These are phyloP conservation scores for Larix kaempferi DNA, from an alignment of 75 land plant genomes.

Conservation along the genomic window DNA sequence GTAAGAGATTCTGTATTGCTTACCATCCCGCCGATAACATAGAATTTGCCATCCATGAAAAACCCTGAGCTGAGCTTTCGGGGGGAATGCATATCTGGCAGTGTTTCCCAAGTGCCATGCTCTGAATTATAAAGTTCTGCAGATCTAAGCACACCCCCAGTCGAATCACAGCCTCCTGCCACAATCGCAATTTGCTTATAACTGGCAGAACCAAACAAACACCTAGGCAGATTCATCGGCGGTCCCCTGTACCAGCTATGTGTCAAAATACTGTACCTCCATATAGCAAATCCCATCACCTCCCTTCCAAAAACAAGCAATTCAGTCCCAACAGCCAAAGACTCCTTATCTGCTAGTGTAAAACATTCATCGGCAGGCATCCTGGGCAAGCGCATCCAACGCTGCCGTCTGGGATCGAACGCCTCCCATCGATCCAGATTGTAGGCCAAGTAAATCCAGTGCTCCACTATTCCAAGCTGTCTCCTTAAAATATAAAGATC, in stretches of 20 bases:
- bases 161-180: constrained; percentile 49
- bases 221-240: constrained; percentile 43
- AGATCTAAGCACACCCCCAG: constrained; percentile 30
- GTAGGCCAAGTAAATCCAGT: constrained; percentile 49
- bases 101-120: constrained; percentile 27
- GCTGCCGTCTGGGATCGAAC: constrained; percentile 38
- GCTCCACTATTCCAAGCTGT: constrained; percentile 43
- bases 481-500: constrained; percentile 35
- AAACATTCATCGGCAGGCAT: constrained; percentile 60
- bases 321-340: constrained; percentile 58
- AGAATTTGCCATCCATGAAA: constrained; percentile 71
- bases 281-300: constrained; percentile 37
- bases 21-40: constrained; percentile 62
- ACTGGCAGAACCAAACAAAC: constrained; percentile 55
- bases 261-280: constrained; percentile 37
- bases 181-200: constrained; percentile 44
- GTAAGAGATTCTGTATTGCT: constrained; percentile 30
- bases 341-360: constrained; percentile 51
- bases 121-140: constrained; percentile 59
- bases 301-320: constrained; percentile 55
- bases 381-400: constrained; percentile 49
- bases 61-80: constrained; percentile 55
- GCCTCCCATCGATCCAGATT: constrained; percentile 42
- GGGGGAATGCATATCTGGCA: constrained; percentile 47
- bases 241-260: constrained; percentile 40